A percentile compares a stretch with the other conserved stretches of the same genome.
Evolutionary conservation across 192 early-diverging fungal species (phyloP).

Genomic region (Tieghemiomyces parasiticus): DNA sequence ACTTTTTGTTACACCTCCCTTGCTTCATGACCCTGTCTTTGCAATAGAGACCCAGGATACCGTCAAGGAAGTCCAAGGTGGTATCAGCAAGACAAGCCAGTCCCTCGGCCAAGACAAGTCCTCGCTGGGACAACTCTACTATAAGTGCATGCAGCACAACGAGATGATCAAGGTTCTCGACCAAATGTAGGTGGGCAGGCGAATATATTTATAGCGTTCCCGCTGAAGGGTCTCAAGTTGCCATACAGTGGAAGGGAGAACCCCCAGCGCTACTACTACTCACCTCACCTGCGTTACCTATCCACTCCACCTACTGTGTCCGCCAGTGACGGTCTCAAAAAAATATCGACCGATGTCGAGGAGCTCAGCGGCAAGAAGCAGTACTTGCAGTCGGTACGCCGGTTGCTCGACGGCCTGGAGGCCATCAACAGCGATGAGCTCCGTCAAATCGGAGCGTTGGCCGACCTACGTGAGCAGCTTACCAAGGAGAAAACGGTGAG

Average conservation of each 20-base stretch:
- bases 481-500: constrained; percentile 29
- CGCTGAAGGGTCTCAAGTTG: too few species aligned
- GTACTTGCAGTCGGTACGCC: constrained; percentile 44
- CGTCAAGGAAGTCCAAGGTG: constrained; percentile 41
- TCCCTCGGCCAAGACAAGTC: constrained; percentile 43
- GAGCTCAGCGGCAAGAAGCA: constrained; percentile 44
- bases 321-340: constrained; percentile 52
- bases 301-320: too few species aligned
- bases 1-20: too few species aligned
- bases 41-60: constrained; percentile 38
- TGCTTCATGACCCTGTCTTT: neutral
- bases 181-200: constrained; percentile 43
- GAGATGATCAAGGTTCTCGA: constrained; percentile 65
- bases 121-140: constrained; percentile 50
- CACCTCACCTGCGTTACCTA: too few species aligned
- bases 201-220: too few species aligned
- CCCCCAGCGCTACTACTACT: too few species aligned
- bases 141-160: constrained; percentile 57
- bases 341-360: constrained; percentile 46
- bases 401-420: constrained; percentile 45
- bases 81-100: constrained; percentile 46
- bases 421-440: constrained; percentile 47
- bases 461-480: constrained; percentile 46
- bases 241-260: too few species aligned
- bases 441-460: constrained; percentile 49